Base-by-base conservation (phyloP, 2,329 filamentous ascomycete species). In the Penicillium hesseltinei region DNA sequence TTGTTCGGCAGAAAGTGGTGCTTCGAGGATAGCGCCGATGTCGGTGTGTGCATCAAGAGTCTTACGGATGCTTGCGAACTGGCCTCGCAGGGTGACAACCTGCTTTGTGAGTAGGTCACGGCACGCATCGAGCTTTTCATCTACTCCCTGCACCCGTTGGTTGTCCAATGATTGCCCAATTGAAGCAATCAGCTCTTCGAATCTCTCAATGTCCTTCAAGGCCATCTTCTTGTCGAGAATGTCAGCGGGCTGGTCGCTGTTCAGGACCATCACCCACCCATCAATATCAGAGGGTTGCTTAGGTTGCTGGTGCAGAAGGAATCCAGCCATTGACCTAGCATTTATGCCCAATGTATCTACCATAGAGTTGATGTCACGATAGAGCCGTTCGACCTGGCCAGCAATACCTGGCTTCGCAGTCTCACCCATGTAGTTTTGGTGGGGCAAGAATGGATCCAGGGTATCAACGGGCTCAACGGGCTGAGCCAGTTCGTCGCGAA, bases 321-420 rank as follows among this genome's bases (percentile, higher is more conserved):
- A 88, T 0, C 81, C 78, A 21, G 80, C 74, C 42, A 88, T 67
- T 8, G 82, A 86, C 17, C 93, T 84, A 6, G 90, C 86, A 70
- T 97, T 97, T 49, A 97, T 82, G 10, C 93, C 93, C 40, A 97
- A 78, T 0, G 90, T 93, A 67, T 97, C 91, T 43, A 99, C 87
- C 94, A 97, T 99, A 13, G 90, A 90, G 73, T 81, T 81, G 61
- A 80, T 79, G 57, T 81, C 79, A 13, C 78, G 76, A 60, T 80
- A 81, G 3, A 81, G 65, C 50, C 75, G 71, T 65, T 81, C 79
- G 45, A 81, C 78, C 62, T 81, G 78, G 8, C 78, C 78, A 1
- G 78, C 76, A 55, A 81, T 74, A 31, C 78, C 79, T 40, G 76
- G 77, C 60, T 80, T 79, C 45, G 70, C 70, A 8, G 75, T 76